Base-by-base conservation (phyloP, 2,329 filamentous ascomycete species). In the Sporothrix brasiliensis region DNA sequence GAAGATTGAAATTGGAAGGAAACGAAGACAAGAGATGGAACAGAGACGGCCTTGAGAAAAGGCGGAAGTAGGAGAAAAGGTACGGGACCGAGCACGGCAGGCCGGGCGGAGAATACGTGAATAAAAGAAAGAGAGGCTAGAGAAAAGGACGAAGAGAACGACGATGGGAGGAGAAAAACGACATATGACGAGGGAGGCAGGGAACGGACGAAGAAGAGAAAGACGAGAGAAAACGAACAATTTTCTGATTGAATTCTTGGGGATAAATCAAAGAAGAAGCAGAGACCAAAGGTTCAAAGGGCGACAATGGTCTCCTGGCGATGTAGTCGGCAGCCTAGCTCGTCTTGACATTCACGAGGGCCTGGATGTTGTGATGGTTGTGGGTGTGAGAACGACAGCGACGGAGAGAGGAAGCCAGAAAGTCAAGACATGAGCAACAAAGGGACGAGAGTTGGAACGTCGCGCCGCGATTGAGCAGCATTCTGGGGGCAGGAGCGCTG, bases 81-180 rank as follows among this genome's bases (percentile, higher is more conserved):
- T 4, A 24, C 19, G 41, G 21, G 39, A 44, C 39, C n/a, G 41
- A 41, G 50, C 30, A 67, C 78, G 79, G 41, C 21, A 34, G n/a
- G 54, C 30, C 24, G 27, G 27, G 44, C 44, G 11, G 27, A 50
- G 16, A 19, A 7, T 14, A 34, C 21, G 21, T 19, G 39, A 30
- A 53, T 21, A 41, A 27, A 27, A 21, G 27, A 58, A 68, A 14
- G 39, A 67, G 44, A 53, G 11, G 49, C 41, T 9, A 44, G 14
- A 54, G 27, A 44, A 61, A 54, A n/a, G 49, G 14, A 19, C 19
- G 39, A 24, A 39, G 24, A 60, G 16, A 49, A 84, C 60, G 86
- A 86, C 77, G 74, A 76, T 11, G 47, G 58, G 41, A 58, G 39
- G 41, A 66, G 60, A 10, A 39, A 41, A 47, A 69, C 30, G 11